These are phyloP conservation scores for Fusarium luffae DNA, from an alignment of 2,329 filamentous ascomycete genomes.

Conservation along the genomic window DNA sequence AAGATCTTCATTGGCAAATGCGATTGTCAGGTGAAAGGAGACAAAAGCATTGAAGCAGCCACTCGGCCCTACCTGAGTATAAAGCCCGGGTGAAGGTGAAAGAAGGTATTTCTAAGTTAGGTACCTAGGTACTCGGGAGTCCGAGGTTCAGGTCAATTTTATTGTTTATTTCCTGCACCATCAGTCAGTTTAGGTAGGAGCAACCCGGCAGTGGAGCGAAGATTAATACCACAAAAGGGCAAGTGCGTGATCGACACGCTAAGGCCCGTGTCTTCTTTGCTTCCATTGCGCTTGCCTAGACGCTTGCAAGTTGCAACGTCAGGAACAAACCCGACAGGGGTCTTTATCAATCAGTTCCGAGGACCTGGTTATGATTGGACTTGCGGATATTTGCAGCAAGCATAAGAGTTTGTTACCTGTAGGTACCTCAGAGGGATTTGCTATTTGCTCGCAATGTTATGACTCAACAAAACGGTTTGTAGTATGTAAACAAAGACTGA, in stretches of 20 bases:
- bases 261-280: conserved; percentile 11
- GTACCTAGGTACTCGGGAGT: background rate
- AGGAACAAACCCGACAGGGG: conserved; percentile 19
- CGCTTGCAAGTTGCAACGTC: conserved; percentile 6
- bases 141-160: background rate
- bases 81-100: background rate
- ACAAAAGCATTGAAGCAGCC: conserved; percentile 11
- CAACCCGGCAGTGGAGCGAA: background rate
- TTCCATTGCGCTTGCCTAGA: background rate
- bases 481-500: background rate
- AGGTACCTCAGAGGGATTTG: background rate
- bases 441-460: background rate
- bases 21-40: conserved; percentile 1
- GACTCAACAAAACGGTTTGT: background rate
- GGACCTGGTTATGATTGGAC: background rate
- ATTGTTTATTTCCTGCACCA: background rate
- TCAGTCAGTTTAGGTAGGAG: background rate
- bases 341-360: conserved; percentile 33
- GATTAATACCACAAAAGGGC: conserved; percentile 4
- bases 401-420: background rate
- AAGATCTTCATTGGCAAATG: conserved; percentile 14
- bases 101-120: background rate
- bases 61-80: background rate
- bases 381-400: background rate
- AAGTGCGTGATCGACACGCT: conserved; percentile 29